Evolutionary conservation across 139 green algal genomes (phyloP), one percentile per base, ranked within the genome.

Genomic region (Zygnema cylindricum): DNA sequence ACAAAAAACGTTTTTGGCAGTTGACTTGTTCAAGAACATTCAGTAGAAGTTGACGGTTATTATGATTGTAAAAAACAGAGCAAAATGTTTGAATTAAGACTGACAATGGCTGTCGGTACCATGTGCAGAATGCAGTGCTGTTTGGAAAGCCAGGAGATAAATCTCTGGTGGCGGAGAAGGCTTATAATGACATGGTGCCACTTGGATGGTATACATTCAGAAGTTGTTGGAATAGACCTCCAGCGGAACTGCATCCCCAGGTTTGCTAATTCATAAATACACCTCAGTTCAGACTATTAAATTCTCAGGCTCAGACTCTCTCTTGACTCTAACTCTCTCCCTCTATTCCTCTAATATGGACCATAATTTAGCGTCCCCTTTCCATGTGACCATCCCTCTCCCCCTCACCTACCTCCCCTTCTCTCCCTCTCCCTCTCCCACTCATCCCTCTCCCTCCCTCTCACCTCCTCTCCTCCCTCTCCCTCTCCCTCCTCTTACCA

Each of bases 141-240:
- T 84, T 84, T 3, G 76, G 76, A 33, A 84, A 39, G 3, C 76
- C 76, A 21, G 76, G 76, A 43, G 76, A 85, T 41, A n/a, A 54
- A 1, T 22, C 1, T 1, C 36, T 85, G 78, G 78, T 85, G 42
- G 36, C 2, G 2, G 32, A 84, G 21, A 38, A 63, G 38, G 78
- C 78, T 30, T 86, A 86, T 36, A 86, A 86, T 63, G 78, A 86
- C 42, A 86, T 76, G 78, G 22, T 77, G 38, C 39, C 43, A 38
- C 42, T 86, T 33, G 78, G 78, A 63, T 86, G 78, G 78, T 86
- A 86, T 63, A 86, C 78, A 30, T 63, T 76, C 78, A 86, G 1
- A 36, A 41, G 11, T 16, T 86, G 78, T 41, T 86, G 78, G 78
- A 69, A 77, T 30, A 86, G 77, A 41, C 38, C 69, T 25, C 78